These are phyloP conservation scores for Phallus indusiatus DNA, from an alignment of 768 basidiomycete genomes.

Conservation along the genomic window DNA sequence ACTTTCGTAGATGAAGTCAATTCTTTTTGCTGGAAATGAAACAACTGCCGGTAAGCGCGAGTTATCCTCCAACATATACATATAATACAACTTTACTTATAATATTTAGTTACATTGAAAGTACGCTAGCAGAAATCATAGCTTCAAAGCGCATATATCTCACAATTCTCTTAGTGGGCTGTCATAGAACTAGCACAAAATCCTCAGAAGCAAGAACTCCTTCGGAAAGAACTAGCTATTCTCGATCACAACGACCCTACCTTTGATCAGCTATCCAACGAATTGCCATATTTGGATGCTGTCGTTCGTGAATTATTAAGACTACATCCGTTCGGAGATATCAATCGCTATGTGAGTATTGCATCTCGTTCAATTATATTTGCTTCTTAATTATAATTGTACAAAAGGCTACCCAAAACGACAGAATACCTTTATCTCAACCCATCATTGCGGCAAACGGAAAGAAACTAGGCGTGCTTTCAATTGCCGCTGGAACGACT, in stretches of 20 bases:
- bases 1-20: not conserved
- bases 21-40: not conserved
- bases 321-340: slow-evolving; percentile 31
- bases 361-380: not conserved
- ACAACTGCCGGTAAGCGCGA: not conserved
- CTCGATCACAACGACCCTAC: slow-evolving; percentile 35
- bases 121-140: not conserved
- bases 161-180: slow-evolving; percentile 30
- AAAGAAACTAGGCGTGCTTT: slow-evolving; percentile 21
- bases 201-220: slow-evolving; percentile 34
- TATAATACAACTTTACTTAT: not conserved
- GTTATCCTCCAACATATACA: not conserved
- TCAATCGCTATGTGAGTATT: slow-evolving; percentile 30
- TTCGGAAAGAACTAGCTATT: slow-evolving; percentile 39
- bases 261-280: slow-evolving; percentile 42
- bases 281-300: slow-evolving; percentile 47
- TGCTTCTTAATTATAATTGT: too few relatives aligned
- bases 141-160: not conserved
- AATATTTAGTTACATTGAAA: not conserved
- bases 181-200: slow-evolving; percentile 44
- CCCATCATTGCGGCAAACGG: slow-evolving; percentile 24
- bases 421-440: slow-evolving; percentile 27
- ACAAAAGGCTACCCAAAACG: slow-evolving; percentile 29
- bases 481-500: slow-evolving; percentile 31
- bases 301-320: slow-evolving; percentile 38